phyloP scores from a whole-genome alignment of 495 filamentous ascomycete species.

The Neurospora sp. region DNA sequence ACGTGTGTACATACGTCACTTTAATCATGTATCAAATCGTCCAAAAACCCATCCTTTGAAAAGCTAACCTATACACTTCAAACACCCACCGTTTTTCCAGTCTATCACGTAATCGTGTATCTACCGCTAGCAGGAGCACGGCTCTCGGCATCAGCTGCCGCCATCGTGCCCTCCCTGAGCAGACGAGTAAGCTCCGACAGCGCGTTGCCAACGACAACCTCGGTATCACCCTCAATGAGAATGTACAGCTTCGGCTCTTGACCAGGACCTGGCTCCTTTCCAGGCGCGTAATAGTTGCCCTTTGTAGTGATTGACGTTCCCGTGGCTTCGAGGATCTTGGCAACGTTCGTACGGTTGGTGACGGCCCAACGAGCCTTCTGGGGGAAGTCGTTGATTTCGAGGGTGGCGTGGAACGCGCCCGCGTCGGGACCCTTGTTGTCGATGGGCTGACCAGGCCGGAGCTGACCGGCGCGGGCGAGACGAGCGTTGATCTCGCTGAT shows the following conservation, averaged over 20 bases:
- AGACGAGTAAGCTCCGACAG: conserved; percentile 84
- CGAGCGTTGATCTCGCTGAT: conserved; percentile 81
- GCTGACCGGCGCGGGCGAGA: conserved; percentile 72
- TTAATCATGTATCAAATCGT: not conserved
- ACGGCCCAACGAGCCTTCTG: conserved; percentile 99
- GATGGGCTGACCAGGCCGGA: conserved; percentile 86
- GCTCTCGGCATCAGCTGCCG: conserved; percentile 75
- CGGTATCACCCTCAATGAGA: conserved; percentile 93
- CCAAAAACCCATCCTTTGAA: not conserved
- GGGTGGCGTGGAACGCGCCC: conserved; percentile 89
- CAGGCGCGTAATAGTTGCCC: conserved; percentile 74
- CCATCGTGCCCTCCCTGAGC: conserved; percentile 85
- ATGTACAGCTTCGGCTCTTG: conserved; percentile 90
- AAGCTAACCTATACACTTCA: not conserved
- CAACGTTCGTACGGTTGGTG: conserved; percentile 97
- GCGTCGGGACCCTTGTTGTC: conserved; percentile 98
- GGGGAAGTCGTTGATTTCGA: conserved; percentile 99
- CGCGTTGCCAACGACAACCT: conserved; percentile 80
- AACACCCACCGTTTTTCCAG: not conserved
- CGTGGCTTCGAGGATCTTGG: conserved; percentile 91
- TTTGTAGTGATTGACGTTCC: conserved; percentile 97
- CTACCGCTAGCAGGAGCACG: conserved; percentile 72
- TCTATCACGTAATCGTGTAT: conserved; percentile 70
- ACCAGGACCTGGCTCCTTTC: conserved; percentile 65
- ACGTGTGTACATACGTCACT: not conserved